phyloP scores from a whole-genome alignment of 2,329 filamentous ascomycete species.

The Exophiala sp. region DNA sequence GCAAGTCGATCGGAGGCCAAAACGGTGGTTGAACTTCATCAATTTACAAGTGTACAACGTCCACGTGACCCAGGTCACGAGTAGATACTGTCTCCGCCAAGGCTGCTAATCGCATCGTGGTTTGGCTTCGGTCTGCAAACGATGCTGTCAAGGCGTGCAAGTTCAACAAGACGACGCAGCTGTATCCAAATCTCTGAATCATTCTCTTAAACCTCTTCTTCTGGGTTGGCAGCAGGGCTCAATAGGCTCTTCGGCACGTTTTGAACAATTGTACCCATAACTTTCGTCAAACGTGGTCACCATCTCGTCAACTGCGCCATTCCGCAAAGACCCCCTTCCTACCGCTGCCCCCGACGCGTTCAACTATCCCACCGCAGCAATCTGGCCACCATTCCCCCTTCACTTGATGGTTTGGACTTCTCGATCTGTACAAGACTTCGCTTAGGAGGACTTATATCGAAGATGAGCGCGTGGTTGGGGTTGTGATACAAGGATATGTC shows the following conservation, averaged over 20 bases:
- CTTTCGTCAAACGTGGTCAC: background rate
- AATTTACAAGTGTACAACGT: background rate
- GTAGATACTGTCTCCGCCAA: slow-evolving; percentile 8
- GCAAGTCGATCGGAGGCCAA: no score
- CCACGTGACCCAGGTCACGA: background rate
- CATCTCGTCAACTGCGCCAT: slow-evolving; percentile 1
- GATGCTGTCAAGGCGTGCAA: slow-evolving; percentile 11
- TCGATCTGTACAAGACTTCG: background rate
- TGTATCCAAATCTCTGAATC: slow-evolving; percentile 8
- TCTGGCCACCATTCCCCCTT: slow-evolving; percentile 6
- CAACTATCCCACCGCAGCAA: slow-evolving; percentile 5
- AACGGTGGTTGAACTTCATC: no score
- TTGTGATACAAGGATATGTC: slow-evolving; percentile 51
- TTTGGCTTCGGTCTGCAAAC: slow-evolving; percentile 8
- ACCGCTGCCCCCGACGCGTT: slow-evolving; percentile 18
- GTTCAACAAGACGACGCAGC: slow-evolving; percentile 5
- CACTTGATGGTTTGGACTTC: slow-evolving; percentile 9
- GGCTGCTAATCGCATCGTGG: slow-evolving; percentile 8
- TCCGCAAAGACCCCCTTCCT: slow-evolving; percentile 16
- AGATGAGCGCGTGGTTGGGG: slow-evolving; percentile 24
- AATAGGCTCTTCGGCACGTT: background rate
- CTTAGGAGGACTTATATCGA: slow-evolving; percentile 18
- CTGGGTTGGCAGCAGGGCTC: background rate
- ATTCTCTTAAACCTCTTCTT: background rate
- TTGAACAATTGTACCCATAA: background rate